Base-by-base conservation (phyloP, 306 rosid genomes). In the Parietaria judaica region DNA sequence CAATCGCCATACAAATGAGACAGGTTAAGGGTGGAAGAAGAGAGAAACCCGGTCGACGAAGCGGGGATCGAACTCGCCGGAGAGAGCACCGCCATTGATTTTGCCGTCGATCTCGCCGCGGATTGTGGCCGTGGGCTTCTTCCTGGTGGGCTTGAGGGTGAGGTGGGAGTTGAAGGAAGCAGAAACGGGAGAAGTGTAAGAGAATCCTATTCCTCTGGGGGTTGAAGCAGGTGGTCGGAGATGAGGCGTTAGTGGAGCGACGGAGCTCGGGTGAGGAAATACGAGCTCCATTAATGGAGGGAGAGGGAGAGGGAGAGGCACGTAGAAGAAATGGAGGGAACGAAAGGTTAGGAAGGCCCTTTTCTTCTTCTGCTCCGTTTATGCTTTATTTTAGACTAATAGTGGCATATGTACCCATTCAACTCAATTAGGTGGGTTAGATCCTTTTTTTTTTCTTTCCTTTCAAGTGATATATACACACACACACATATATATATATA, bases 31-130 rank as follows among this genome's bases (percentile, higher is more conserved):
- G 11, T 23, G 59, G 49, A 6, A 0, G 34, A 41, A 55, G 16
- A 14, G 37, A 36, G 16, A 23, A 34, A 90, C 95, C 75, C 95
- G 80, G 77, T 92, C 96, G 14, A 86, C 23, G 74, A 81, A 92
- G 64, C 85, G 96, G 12, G 87, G 69, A 67, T 88, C 96, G 44
- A 80, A 80, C 52, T 86, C 96, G 14, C 82, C 78, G 56, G 92
- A 81, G 48, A 80, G 79, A 72, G 88, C 80, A 36, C 94, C 80
- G 43, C 94, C 99, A 66, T 92, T 92, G 51, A 76, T 63, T 76
- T 76, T 80, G 6, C 50, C 76, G 3, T 92, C 95, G 67, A 88
- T 72, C 81, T 92, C 94, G 68, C 85, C 80, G 31, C 72, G 84
- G 66, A 92, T 60, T n/a, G 5, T 49, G 53, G 45, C 45, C 53